Evolutionary conservation across 306 rosid genomes (phyloP), one percentile per base, ranked within the genome.

Genomic region (Citrullus mucosospermus): DNA sequence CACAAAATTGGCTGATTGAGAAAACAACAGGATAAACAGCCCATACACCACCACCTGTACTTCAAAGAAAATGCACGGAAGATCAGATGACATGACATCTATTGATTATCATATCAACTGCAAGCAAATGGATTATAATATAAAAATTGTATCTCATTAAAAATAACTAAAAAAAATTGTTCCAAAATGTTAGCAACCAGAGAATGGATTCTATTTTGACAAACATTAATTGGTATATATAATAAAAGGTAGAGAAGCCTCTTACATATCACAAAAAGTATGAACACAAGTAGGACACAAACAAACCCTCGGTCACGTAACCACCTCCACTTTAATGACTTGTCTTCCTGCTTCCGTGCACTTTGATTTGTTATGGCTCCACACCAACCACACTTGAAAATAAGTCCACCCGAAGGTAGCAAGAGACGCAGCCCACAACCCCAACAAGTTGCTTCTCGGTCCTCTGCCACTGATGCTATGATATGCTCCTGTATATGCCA

Each of bases 301-400:
- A 91, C 85, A 82, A 88, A 89, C 85, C 90, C 85, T 55, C 88
- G 97, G 78, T 95, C 99, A 11, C 97, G 90, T 82, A 81, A 78
- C 75, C 84, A 73, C 78, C 97, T 91, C 97, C 96, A 85, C 83
- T 84, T 76, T 44, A 85, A 46, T 83, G 83, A 84, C 82, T 84
- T 90, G 78, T 81, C 20, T 10, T 82, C 93, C 51, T 69, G 73
- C 86, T 92, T 90, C 79, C 77, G 46, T 46, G 80, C 81, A 82
- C 85, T 89, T 54, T 83, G 88, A 84, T 88, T 84, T 20, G 97
- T 92, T 82, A 95, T 83, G 58, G 99, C 97, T 81, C 99, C 99
- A 84, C 99, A 95, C 97, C 99, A 95, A 79, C 96, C 97, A 83
- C 99, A 95, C 83, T 95, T 95, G 92, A 88, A 92, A 79, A 85